Percentiles rank a stretch among this genome's conserved stretches.
phyloP scores from a whole-genome alignment of 2,329 filamentous ascomycete genomes.

The Annulohypoxylon truncatum region DNA sequence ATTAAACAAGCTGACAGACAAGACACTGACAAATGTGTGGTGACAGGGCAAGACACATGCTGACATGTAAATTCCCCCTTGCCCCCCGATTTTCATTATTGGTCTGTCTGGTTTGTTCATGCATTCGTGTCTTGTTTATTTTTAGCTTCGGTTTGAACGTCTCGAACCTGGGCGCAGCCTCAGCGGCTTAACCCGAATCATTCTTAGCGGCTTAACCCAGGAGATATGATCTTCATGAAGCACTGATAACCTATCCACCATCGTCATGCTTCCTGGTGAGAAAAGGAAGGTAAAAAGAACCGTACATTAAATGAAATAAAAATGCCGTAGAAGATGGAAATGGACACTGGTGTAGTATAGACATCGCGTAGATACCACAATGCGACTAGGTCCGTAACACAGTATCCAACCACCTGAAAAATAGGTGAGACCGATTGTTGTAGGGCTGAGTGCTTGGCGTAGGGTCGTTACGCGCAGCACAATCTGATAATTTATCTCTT shows the following conservation, averaged over 20 bases:
- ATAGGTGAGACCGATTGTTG: no score
- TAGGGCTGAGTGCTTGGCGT: no score
- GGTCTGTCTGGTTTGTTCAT: background rate
- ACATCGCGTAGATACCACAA: no score
- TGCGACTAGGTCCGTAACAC: no score
- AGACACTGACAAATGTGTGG: background rate
- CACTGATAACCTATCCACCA: background rate
- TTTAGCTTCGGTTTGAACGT: background rate
- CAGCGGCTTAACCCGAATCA: background rate
- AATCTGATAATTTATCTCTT: no score
- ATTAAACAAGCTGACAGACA: background rate
- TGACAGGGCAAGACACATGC: background rate
- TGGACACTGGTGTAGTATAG: no score
- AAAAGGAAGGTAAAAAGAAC: background rate
- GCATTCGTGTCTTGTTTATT: background rate
- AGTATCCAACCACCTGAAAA: no score
- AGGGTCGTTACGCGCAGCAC: no score
- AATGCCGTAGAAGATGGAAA: no score
- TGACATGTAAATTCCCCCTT: background rate
- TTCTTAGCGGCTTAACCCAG: background rate
- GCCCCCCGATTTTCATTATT: background rate
- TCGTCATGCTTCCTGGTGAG: background rate
- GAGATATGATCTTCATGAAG: background rate
- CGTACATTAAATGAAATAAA: no score
- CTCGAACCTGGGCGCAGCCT: background rate